These are phyloP conservation scores for Botrytis cinerea DNA, from an alignment of 2,329 filamentous ascomycete genomes.

Conservation along the genomic window DNA sequence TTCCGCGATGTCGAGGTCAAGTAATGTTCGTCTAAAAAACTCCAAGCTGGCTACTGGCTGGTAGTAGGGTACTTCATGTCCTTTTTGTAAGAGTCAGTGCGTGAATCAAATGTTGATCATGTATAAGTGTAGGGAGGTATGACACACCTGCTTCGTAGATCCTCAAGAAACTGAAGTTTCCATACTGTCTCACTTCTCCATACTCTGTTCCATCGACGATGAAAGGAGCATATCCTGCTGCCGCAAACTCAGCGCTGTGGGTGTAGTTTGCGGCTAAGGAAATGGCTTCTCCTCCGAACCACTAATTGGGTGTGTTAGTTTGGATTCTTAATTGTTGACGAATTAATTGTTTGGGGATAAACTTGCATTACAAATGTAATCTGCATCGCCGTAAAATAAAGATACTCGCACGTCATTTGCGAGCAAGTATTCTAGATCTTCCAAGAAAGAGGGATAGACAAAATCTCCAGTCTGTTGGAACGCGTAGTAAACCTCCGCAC, in stretches of 20 bases:
- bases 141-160: conserved; percentile 35
- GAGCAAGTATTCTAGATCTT: conserved; percentile 49
- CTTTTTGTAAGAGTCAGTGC: conserved; percentile 24
- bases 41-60: conserved; percentile 37
- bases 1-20: conserved; percentile 45
- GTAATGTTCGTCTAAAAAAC: conserved; percentile 38
- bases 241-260: conserved; percentile 50
- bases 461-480: conserved; percentile 58
- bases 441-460: conserved; percentile 59
- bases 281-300: conserved; percentile 58
- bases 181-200: conserved; percentile 61
- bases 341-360: background rate
- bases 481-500: conserved; percentile 46
- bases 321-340: background rate
- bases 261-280: conserved; percentile 52
- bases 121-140: background rate
- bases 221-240: conserved; percentile 59
- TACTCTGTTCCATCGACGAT: conserved; percentile 54
- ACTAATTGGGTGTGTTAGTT: conserved; percentile 40
- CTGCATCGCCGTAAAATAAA: conserved; percentile 58
- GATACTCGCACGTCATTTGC: conserved; percentile 53
- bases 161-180: conserved; percentile 47
- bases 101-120: background rate
- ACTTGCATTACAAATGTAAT: conserved; percentile 35
- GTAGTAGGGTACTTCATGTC: conserved; percentile 36